Base-by-base conservation (phyloP, 768 basidiomycete genomes). In the Favolaschia claudopus region DNA sequence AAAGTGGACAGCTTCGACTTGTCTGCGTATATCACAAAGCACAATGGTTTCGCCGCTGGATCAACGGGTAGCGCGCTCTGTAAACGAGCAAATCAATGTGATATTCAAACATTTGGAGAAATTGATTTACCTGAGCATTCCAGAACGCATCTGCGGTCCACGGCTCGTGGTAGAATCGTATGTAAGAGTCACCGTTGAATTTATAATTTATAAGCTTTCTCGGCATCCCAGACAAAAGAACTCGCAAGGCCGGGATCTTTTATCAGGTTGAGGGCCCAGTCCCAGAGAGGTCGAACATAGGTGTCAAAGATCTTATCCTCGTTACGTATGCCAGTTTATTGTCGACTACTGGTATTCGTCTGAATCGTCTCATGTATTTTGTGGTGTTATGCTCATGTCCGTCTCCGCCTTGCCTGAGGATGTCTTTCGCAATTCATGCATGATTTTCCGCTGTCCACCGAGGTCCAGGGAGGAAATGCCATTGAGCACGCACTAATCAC, bases 71-170 rank as follows among this genome's bases (percentile, higher is more conserved):
- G 39, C 17, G 28, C 34, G 13, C 45, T 27, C 51, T 47, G 27
- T 1, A 24, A 13, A 48, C 1, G 13, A 24, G 5, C 24, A 28
- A 15, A n/a, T 7, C 39, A 28, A n/a, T 45, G 10, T 24, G 9
- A 24, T 7, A 27, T 13, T 5, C 7, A 12, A 25, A 1, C 7
- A 49, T n/a, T n/a, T n/a, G n/a, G n/a, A 44, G 25, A 34, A 43
- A 43, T 51, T 15, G 4, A 47, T 64, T 28, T 58, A 77, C 78
- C 67, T 80, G 76, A 5, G 73, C 63, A 5, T 76, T 62, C 77
- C 77, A 80, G 24, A 69, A 77, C 3, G 37, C 17, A 29, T 77
- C 44, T 1, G 70, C 78, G 9, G 75, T 77, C 71, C 76, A 77
- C 5, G 78, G 77, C 40, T 81, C 75, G 46, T 75, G 58, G 25